Conservation (phyloP, 2,329 filamentous ascomycete genomes). For the Diaporthe sp. region DNA sequence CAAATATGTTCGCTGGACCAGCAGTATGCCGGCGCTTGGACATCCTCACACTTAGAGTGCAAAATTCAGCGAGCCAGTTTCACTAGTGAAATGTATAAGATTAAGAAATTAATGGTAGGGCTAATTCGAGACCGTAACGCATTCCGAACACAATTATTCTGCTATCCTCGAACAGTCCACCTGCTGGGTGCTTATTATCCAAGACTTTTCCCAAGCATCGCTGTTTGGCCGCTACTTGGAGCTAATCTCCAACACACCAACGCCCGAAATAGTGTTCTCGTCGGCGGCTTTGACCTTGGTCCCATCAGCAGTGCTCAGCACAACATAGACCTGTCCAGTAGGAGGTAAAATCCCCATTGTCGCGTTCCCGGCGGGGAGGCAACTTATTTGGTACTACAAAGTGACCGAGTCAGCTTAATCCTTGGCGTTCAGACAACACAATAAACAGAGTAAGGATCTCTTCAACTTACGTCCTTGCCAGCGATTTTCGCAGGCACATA, state of each 20-base stretch:
- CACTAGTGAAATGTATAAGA: too few relatives aligned
- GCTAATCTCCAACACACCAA: slow-evolving; percentile 52
- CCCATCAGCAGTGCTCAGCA: slow-evolving; percentile 54
- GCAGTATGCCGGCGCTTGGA: too few relatives aligned
- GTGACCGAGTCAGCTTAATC: background rate
- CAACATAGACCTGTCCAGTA: slow-evolving; percentile 56
- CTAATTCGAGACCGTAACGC: background rate
- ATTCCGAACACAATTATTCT: background rate
- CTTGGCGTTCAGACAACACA: too few relatives aligned
- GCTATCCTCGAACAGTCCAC: background rate
- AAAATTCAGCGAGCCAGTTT: too few relatives aligned
- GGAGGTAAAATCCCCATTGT: slow-evolving; percentile 40
- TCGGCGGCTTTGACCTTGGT: slow-evolving; percentile 48
- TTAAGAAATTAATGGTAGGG: background rate
- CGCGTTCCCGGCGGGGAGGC: slow-evolving; percentile 40
- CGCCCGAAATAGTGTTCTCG: slow-evolving; percentile 55
- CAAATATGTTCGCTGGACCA: too few relatives aligned
- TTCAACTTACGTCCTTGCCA: slow-evolving; percentile 40
- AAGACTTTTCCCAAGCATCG: background rate
- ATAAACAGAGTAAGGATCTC: background rate
- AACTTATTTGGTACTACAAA: slow-evolving; percentile 38
- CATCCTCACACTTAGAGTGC: too few relatives aligned
- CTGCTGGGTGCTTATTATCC: too few relatives aligned
- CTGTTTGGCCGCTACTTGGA: background rate
- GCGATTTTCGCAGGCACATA: slow-evolving; percentile 41